Evolutionary conservation across 768 basidiomycete species (phyloP).

Genomic region (Antrodiella citrinella): DNA sequence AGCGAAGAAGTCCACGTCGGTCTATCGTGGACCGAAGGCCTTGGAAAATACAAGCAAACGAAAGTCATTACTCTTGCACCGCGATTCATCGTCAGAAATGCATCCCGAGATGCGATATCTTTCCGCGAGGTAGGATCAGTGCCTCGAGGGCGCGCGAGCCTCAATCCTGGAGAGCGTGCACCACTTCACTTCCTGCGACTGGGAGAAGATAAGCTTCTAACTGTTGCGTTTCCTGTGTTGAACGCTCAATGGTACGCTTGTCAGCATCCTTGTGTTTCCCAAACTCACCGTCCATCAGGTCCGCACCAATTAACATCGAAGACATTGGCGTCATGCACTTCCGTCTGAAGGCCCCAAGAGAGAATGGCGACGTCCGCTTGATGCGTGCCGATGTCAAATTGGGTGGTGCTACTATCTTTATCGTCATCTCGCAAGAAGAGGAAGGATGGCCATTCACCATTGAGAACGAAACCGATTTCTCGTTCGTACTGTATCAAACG

Average conservation of each 20-base stretch:
- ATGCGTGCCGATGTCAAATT: constrained; percentile 74
- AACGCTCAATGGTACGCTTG: constrained; percentile 68
- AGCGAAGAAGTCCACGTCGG: constrained; percentile 73
- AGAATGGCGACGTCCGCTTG: constrained; percentile 39
- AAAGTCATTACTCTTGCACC: constrained; percentile 91
- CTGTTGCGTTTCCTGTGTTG: constrained; percentile 79
- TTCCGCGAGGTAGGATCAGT: constrained; percentile 81
- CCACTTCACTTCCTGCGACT: constrained; percentile 61
- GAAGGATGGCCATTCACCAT: constrained; percentile 86
- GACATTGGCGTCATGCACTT: constrained; percentile 83
- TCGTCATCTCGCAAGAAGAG: constrained; percentile 58
- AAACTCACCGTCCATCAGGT: too few species aligned
- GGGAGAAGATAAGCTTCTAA: constrained; percentile 67
- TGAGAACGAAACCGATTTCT: constrained; percentile 79
- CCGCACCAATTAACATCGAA: constrained; percentile 84
- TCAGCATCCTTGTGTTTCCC: constrained; percentile 1
- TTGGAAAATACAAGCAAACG: constrained; percentile 95
- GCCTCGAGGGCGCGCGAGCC: constrained; percentile 49
- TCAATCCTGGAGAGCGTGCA: constrained; percentile 62
- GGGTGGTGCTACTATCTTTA: constrained; percentile 82
- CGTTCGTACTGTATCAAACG: constrained; percentile 64
- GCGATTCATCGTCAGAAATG: constrained; percentile 85
- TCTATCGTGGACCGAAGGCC: constrained; percentile 85
- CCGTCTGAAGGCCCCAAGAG: constrained; percentile 43
- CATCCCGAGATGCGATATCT: constrained; percentile 55